These are phyloP conservation scores for Ogataea corticis DNA, from an alignment of 805 yeast genomes.

Conservation along the genomic window DNA sequence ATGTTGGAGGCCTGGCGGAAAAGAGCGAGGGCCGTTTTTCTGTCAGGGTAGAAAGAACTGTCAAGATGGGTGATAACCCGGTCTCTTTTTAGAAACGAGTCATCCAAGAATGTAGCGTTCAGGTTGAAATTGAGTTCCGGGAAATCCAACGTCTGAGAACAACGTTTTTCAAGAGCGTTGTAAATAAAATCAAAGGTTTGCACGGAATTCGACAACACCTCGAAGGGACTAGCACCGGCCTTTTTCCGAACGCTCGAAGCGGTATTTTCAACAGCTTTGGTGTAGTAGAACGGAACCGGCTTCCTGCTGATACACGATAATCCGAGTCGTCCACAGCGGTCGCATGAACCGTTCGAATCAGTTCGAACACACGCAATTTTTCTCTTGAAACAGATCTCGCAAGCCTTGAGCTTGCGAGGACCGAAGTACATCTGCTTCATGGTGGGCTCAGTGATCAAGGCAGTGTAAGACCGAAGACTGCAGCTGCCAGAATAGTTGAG, in stretches of 20 bases:
- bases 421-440: slow-evolving; percentile 7
- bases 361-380: slow-evolving; percentile 7
- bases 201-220: slow-evolving; percentile 6
- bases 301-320: slow-evolving; percentile 6
- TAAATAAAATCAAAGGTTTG: slow-evolving; percentile 6
- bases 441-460: not conserved
- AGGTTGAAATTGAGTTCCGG: slow-evolving; percentile 2
- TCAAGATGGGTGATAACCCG: not conserved
- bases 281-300: slow-evolving; percentile 1
- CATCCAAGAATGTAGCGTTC: slow-evolving; percentile 10
- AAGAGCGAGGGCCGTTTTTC: not conserved
- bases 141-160: not conserved
- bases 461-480: not conserved
- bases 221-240: not conserved
- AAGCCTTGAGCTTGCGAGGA: slow-evolving; percentile 10
- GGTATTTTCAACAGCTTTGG: not conserved
- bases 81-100: slow-evolving; percentile 5
- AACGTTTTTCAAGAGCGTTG: not conserved
- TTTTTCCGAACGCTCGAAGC: not conserved
- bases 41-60: not conserved
- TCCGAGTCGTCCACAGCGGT: not conserved
- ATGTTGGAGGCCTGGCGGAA: slow-evolving; percentile 6
- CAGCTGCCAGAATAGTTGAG: not conserved
- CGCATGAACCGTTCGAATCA: not conserved
- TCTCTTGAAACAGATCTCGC: slow-evolving; percentile 6